phyloP scores from a whole-genome alignment of 2,329 filamentous ascomycete species.

The Eutypella sp. region DNA sequence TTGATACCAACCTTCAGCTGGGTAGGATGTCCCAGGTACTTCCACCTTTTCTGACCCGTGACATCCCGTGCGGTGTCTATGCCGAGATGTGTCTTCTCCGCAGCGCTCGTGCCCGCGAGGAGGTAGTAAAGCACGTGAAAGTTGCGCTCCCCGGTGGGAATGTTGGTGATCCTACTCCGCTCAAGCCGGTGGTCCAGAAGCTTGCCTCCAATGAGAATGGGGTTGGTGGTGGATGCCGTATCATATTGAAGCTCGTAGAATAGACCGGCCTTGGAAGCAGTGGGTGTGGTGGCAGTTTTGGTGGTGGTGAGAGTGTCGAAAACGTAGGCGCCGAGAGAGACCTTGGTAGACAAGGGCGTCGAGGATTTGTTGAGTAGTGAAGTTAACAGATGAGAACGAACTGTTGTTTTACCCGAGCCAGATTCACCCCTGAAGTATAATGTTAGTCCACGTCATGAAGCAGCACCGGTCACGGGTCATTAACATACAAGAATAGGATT shows the following conservation, averaged over 20 bases:
- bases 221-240: constrained; percentile 76
- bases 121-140: constrained; percentile 97
- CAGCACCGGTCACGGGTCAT: too few relatives aligned
- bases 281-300: constrained; percentile 92
- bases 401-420: constrained; percentile 90
- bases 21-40: constrained; percentile 91
- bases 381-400: constrained; percentile 82
- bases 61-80: constrained; percentile 42
- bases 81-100: constrained; percentile 81
- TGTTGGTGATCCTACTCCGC: constrained; percentile 81
- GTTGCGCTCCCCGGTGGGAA: constrained; percentile 92
- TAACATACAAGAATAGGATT: constrained; percentile 82
- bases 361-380: constrained; percentile 84
- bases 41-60: constrained; percentile 73
- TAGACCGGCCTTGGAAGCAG: constrained; percentile 89
- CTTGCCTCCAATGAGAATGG: constrained; percentile 88
- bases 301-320: constrained; percentile 97
- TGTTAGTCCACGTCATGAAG: too few relatives aligned
- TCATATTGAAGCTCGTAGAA: constrained; percentile 98
- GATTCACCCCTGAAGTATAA: constrained; percentile 84
- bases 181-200: constrained; percentile 90
- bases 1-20: constrained; percentile 97
- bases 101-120: constrained; percentile 81
- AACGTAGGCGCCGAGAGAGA: constrained; percentile 89
- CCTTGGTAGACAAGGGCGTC: constrained; percentile 86